These are phyloP conservation scores for Claviceps capensis DNA, from an alignment of 2,329 filamentous ascomycete genomes.

Conservation along the genomic window DNA sequence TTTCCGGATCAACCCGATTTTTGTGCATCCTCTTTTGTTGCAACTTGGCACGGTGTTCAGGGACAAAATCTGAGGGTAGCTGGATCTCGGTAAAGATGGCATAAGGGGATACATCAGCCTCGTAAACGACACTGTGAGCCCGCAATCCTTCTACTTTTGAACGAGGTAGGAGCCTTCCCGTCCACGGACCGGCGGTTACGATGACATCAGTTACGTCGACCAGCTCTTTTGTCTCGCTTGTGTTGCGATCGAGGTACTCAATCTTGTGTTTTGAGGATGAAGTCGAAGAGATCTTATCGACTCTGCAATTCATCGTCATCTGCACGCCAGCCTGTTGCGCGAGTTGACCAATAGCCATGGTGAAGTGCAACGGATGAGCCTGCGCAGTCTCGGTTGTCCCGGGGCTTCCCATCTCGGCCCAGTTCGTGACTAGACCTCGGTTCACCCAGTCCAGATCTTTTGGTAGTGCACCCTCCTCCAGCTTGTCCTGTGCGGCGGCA, in stretches of 20 bases:
- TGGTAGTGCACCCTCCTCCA: constrained; percentile 51
- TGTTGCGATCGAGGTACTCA: constrained; percentile 39
- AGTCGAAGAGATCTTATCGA: constrained; percentile 48
- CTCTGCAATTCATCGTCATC: constrained; percentile 51
- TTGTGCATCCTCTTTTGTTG: constrained; percentile 40
- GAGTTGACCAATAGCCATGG: constrained; percentile 65
- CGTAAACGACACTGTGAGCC: constrained; percentile 53
- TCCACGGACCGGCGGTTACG: constrained; percentile 50
- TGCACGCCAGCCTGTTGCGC: constrained; percentile 56
- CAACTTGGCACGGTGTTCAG: constrained; percentile 31
- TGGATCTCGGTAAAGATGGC: constrained; percentile 79
- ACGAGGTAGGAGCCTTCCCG: constrained; percentile 40
- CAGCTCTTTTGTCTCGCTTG: constrained; percentile 22
- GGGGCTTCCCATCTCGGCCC: constrained; percentile 64
- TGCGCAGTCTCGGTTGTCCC: constrained; percentile 72
- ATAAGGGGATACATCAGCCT: constrained; percentile 54
- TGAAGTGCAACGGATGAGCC: constrained; percentile 87
- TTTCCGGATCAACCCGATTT: constrained; percentile 69
- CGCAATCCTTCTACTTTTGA: constrained; percentile 44
- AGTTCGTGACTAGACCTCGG: constrained; percentile 48
- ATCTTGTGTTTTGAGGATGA: constrained; percentile 39
- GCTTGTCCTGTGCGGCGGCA: constrained; percentile 28
- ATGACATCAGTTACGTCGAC: constrained; percentile 38
- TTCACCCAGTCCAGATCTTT: constrained; percentile 76
- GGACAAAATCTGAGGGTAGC: constrained; percentile 51